Percentiles rank a stretch among this genome's conserved stretches.
Conservation (phyloP, 1,139 yeast genomes). For the Nakaseomyces nivariensis region DNA sequence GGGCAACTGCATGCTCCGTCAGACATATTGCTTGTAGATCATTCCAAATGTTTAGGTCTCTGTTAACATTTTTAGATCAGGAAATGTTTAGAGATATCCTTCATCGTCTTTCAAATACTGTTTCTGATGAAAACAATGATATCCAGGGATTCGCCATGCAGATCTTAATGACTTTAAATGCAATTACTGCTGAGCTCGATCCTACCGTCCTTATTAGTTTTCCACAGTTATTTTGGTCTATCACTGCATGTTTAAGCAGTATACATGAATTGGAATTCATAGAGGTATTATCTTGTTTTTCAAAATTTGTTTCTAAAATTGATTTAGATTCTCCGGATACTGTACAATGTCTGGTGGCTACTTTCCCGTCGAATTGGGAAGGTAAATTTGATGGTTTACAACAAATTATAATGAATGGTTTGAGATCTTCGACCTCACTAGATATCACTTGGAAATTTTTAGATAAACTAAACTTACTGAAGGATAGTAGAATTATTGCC, state of each 20-base stretch:
- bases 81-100: constrained; percentile 89
- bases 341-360: constrained; percentile 67
- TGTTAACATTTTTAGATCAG: constrained; percentile 70
- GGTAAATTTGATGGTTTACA: constrained; percentile 88
- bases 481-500: constrained; percentile 72
- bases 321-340: constrained; percentile 82
- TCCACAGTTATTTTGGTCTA: constrained; percentile 94
- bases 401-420: constrained; percentile 65
- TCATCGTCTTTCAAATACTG: constrained; percentile 84
- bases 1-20: constrained; percentile 98
- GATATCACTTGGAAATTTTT: constrained; percentile 67
- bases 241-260: constrained; percentile 85
- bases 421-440: constrained; percentile 71
- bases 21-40: constrained; percentile 95
- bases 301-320: constrained; percentile 76
- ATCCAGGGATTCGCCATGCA: constrained; percentile 98
- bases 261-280: constrained; percentile 89
- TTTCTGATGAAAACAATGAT: constrained; percentile 78
- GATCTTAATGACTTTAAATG: constrained; percentile 88
- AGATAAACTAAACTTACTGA: constrained; percentile 57
- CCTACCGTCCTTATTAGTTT: constrained; percentile 71
- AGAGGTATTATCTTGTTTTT: constrained; percentile 72
- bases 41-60: constrained; percentile 80
- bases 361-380: constrained; percentile 95
- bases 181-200: constrained; percentile 76